Evolutionary conservation across 306 rosid genomes (phyloP), one percentile per base, ranked within the genome.

Genomic region (Vachellia pachyceras): DNA sequence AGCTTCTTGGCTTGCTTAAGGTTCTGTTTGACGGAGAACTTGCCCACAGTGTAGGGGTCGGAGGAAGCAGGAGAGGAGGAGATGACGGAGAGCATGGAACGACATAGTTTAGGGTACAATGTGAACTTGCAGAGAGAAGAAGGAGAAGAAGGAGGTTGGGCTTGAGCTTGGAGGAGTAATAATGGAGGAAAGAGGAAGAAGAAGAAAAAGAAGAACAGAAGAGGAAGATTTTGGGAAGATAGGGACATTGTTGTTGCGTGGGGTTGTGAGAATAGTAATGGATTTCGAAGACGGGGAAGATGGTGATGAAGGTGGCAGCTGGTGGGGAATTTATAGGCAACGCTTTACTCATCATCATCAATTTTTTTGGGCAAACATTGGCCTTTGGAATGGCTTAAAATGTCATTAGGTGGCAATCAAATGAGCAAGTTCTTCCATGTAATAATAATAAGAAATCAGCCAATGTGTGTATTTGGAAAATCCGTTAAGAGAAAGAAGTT

Each of bases 61-160:
- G n/a, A n/a, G n/a, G n/a, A n/a, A n/a, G 95, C 84, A 70, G 82
- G 94, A 0, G 95, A 86, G 73, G 83, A 83, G 2, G 81, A 78
- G 18, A 88, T 77, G 45, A 89, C 36, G 45, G 94, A 90, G 67
- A 92, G 81, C 13, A 94, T 85, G 17, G 97, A 90, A 40, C 91
- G 97, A 73, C 97, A 94, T 14, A 94, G 94, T 80, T 90, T 91
- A 3, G 97, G 98, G 79, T 89, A 91, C 35, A 88, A 52, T 50
- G 97, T 89, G 73, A 84, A 76, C 76, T 86, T 85, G 81, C 98
- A 94, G 2, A 87, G 86, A 11, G 90, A 12, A 0, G 90, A 87
- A 7, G 92, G 13, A 10, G 91, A 79, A 7, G 87, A 13, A 18
- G 33, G 39, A 14, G 85, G 74, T 18, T 52, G 60, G 72, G 80